Evolutionary conservation across 1,284 basidiomycete species (phyloP), one percentile per base, ranked within the genome.

Genomic region (Ganoderma sp.): DNA sequence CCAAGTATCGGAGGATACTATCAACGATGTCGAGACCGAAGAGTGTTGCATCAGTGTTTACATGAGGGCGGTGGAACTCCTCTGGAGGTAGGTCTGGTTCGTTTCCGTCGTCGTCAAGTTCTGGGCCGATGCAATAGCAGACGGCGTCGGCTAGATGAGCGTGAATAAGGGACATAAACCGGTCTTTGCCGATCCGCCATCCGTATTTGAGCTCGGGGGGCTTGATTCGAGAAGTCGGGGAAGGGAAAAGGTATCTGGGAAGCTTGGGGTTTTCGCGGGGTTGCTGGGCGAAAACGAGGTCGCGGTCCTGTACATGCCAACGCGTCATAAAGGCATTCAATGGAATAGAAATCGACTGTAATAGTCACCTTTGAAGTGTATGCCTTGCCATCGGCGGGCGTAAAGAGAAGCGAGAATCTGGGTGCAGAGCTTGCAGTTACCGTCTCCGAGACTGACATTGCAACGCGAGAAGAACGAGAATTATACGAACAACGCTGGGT

Each of bases 161-260:
- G 25, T 14, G 22, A 12, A 54, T 54, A 5, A 54, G 9, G 22
- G 9, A 5, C 50, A 54, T 1, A 12, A 54, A 28, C 50, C 28
- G 10, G 3, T 28, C 50, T 54, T 17, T 5, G 50, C 50, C 50
- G 25, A 54, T 14, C 28, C 50, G 50, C 50, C 50, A 54, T 12
- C 50, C 50, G 50, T 54, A 54, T 54, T 54, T 54, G 50, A 54
- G 22, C n/a, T 32, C 50, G 12, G 50, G 50, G 32, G 50, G 50
- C 50, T 54, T 54, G 25, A 54, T 25, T 25, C 50, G 25, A 12
- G 50, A 28, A 32, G 50, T 54, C 12, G 50, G 28, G 25, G 50
- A 54, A 15, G 50, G 50, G 50, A 54, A 4, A 25, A 54, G 50
- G 25, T 54, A 54, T 12, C 5, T 17, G 10, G 50, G 50, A 28